Percentiles rank a stretch among this genome's conserved stretches.
Evolutionary conservation across 2,329 filamentous ascomycete genomes (phyloP).

Genomic region (Claviceps purpurea): DNA sequence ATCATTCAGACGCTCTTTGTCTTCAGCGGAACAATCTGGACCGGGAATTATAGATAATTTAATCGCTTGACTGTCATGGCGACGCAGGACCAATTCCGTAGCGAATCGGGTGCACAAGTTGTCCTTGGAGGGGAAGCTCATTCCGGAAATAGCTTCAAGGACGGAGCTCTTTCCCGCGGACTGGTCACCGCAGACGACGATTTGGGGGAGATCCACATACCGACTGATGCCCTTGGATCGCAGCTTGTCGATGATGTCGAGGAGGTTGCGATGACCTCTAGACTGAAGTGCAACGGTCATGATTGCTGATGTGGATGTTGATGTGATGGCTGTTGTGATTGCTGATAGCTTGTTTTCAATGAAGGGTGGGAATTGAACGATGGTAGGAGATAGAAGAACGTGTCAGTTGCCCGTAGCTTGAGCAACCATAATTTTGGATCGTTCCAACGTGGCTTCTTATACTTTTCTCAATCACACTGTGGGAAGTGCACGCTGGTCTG

Average conservation of each 20-base stretch:
- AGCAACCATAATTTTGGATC: too few species aligned
- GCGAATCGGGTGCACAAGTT: conserved; percentile 49
- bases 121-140: conserved; percentile 45
- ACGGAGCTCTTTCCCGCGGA: conserved; percentile 52
- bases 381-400: too few species aligned
- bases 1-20: conserved; percentile 9
- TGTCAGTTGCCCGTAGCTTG: too few species aligned
- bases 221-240: conserved; percentile 7
- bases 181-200: conserved; percentile 48
- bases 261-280: conserved; percentile 6
- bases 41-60: conserved; percentile 21
- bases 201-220: conserved; percentile 28
- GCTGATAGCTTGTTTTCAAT: too few species aligned
- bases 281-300: conserved; percentile 8
- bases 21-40: conserved; percentile 12
- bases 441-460: too few species aligned
- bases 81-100: conserved; percentile 46
- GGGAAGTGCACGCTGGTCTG: too few species aligned
- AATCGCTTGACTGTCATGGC: conserved; percentile 19
- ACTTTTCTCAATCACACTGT: too few species aligned
- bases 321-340: too few species aligned
- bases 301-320: not conserved
- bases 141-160: conserved; percentile 48
- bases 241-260: conserved; percentile 10
- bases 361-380: too few species aligned